These are phyloP conservation scores for Erysiphe pulchra DNA, from an alignment of 2,329 filamentous ascomycete genomes.

Conservation along the genomic window DNA sequence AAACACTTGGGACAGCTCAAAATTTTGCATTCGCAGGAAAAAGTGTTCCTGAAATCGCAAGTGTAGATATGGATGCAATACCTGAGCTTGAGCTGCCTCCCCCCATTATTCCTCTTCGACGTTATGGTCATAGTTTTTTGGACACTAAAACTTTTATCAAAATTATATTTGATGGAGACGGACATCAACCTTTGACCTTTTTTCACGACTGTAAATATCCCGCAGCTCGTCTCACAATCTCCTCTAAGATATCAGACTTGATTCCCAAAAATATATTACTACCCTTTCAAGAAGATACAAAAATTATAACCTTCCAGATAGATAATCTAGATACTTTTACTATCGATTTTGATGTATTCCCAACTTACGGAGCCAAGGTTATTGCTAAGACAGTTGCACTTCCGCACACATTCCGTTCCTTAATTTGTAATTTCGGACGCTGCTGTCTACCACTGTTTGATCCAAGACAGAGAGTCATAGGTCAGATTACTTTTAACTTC, in stretches of 20 bases:
- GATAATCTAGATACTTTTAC: conserved; percentile 82
- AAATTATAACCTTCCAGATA: conserved; percentile 82
- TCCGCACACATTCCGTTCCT: conserved; percentile 58
- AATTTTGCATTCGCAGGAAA: conserved; percentile 11
- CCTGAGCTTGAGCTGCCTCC: conserved; percentile 78
- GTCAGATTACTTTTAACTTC: conserved; percentile 78
- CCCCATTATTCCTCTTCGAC: conserved; percentile 78
- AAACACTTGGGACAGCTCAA: conserved; percentile 10
- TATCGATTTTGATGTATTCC: conserved; percentile 92
- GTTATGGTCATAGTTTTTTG: conserved; percentile 95
- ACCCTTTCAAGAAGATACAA: conserved; percentile 87
- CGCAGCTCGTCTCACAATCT: conserved; percentile 81
- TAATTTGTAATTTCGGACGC: conserved; percentile 47
- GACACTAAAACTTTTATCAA: conserved; percentile 94
- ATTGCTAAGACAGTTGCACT: conserved; percentile 89
- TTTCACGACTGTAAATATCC: conserved; percentile 95
- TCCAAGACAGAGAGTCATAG: conserved; percentile 70
- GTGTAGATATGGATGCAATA: conserved; percentile 64
- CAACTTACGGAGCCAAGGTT: conserved; percentile 88
- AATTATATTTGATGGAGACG: conserved; percentile 59
- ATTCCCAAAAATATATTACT: conserved; percentile 91
- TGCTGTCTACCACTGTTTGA: conserved; percentile 84
- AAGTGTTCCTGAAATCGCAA: conserved; percentile 21
- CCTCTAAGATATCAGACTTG: conserved; percentile 82
- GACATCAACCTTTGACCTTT: conserved; percentile 60